Conservation (phyloP, 306 rosid species). For the Citrullus amarus region DNA sequence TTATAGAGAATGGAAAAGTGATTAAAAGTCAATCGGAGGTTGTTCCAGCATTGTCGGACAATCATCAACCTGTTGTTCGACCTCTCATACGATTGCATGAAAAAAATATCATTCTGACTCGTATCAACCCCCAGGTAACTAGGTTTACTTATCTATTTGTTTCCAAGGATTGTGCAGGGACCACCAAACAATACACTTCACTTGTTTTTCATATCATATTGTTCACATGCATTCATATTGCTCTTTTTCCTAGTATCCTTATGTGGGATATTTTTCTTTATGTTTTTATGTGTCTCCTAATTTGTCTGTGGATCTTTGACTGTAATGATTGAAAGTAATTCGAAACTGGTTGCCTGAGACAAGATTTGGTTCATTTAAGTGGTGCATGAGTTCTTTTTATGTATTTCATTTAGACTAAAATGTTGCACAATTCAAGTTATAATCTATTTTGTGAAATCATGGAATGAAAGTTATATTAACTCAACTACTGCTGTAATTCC, state of each 20-base stretch:
- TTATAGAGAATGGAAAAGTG: constrained; percentile 84
- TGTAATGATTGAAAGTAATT: neutral
- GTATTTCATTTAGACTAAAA: neutral
- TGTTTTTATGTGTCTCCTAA: neutral
- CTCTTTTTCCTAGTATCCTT: neutral
- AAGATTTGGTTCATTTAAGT: neutral
- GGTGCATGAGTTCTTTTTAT: neutral
- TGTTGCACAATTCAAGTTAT: neutral
- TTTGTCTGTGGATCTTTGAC: neutral
- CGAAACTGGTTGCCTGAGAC: neutral
- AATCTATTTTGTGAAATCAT: neutral
- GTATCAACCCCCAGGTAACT: constrained; percentile 89
- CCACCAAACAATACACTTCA: neutral
- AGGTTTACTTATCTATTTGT: neutral
- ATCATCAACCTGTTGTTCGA: constrained; percentile 60
- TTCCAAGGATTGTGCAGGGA: neutral
- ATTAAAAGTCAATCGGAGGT: constrained; percentile 73
- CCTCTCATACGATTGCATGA: constrained; percentile 80
- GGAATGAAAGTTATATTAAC: neutral
- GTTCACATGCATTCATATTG: neutral
- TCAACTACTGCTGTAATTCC: constrained; percentile 5
- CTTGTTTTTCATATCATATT: neutral
- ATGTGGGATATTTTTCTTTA: neutral
- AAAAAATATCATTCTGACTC: constrained; percentile 84
- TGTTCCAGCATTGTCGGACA: constrained; percentile 79